A percentile compares a stretch with the other conserved stretches of the same genome.
Evolutionary conservation across 441 rosid species (phyloP).

Genomic region (Rhodomyrtus psidioides): DNA sequence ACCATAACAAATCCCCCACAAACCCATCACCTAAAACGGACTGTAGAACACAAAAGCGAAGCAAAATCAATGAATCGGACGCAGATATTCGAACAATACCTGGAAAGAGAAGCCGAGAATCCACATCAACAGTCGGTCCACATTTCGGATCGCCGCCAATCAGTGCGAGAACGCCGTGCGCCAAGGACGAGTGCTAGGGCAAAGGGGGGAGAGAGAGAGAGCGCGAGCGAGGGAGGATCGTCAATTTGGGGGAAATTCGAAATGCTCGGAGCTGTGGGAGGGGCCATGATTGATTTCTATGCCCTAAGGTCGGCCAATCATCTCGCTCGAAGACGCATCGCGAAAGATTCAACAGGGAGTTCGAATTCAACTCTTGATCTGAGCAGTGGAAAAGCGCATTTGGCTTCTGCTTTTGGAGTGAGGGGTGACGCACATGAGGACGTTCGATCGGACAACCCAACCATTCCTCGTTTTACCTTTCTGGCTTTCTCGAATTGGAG

Average conservation of each 20-base stretch:
- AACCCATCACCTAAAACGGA: constrained; percentile 5
- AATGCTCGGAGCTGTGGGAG: not conserved
- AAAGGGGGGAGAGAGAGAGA: not conserved
- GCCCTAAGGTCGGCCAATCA: not conserved
- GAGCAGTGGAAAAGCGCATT: not conserved
- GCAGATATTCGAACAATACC: constrained; percentile 19
- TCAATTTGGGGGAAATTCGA: not conserved
- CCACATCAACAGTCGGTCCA: constrained; percentile 34
- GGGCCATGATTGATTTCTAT: not conserved
- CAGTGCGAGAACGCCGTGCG: not conserved
- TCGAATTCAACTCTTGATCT: not conserved
- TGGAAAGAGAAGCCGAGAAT: constrained; percentile 20
- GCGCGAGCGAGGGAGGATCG: not conserved
- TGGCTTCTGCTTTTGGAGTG: not conserved
- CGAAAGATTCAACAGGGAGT: not conserved
- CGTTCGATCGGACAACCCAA: not conserved
- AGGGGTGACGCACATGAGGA: not conserved
- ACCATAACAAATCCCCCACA: constrained; percentile 14
- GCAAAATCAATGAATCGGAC: not conserved
- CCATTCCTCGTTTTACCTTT: not conserved
- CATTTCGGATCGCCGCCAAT: not conserved
- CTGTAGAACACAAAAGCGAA: not conserved
- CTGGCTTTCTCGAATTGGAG: not conserved
- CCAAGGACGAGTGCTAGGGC: not conserved
- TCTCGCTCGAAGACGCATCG: not conserved